Conservation (phyloP, 345 rosid genomes). For the Acer yangbiense region DNA sequence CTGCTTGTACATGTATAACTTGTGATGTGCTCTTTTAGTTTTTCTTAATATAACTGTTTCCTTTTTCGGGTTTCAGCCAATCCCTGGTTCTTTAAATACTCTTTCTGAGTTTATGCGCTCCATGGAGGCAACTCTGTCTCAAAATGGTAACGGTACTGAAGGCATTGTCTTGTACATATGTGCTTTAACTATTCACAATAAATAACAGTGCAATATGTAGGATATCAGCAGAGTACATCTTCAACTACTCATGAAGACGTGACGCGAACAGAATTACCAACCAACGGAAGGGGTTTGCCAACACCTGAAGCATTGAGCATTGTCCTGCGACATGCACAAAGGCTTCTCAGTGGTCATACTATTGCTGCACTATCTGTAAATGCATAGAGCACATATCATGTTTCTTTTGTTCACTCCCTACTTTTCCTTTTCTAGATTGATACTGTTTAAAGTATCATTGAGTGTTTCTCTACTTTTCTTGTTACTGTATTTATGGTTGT, state of each 20-base stretch:
- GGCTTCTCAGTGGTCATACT: slow-evolving; percentile 59
- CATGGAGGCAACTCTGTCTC: slow-evolving; percentile 73
- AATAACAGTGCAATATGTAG: slow-evolving; percentile 44
- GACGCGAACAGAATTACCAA: slow-evolving; percentile 53
- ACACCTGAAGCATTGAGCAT: slow-evolving; percentile 66
- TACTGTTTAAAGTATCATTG: not conserved
- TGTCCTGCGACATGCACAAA: slow-evolving; percentile 64
- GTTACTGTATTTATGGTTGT: not conserved
- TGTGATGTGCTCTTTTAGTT: not conserved
- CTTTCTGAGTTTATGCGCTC: slow-evolving; percentile 68
- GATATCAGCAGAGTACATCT: slow-evolving; percentile 49
- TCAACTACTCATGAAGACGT: slow-evolving; percentile 34
- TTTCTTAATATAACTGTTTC: slow-evolving; percentile 5
- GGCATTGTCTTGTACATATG: slow-evolving; percentile 4
- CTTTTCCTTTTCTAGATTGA: not conserved
- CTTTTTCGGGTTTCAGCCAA: slow-evolving; percentile 57
- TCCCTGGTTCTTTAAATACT: slow-evolving; percentile 80
- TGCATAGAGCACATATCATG: slow-evolving; percentile 11
- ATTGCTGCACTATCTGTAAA: slow-evolving; percentile 70
- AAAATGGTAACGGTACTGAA: slow-evolving; percentile 51
- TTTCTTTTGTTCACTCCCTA: not conserved
- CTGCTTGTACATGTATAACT: not conserved
- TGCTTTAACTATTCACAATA: slow-evolving; percentile 15
- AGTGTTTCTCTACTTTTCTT: not conserved
- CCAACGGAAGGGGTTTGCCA: slow-evolving; percentile 51